phyloP scores from a whole-genome alignment of 2,329 filamentous ascomycete genomes.

The Diplocarpon mali region DNA sequence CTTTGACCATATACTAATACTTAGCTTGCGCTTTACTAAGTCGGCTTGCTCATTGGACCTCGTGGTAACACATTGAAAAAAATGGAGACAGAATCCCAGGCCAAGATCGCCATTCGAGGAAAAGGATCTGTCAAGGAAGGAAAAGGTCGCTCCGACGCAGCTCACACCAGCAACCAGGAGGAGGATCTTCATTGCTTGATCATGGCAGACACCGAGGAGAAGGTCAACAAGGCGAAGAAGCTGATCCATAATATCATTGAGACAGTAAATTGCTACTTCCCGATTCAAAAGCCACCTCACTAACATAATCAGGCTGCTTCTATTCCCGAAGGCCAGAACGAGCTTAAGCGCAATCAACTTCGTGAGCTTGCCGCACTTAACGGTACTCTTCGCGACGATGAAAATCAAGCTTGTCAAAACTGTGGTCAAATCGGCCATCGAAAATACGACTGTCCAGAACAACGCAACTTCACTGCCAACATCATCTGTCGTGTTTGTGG shows the following conservation, averaged over 20 bases:
- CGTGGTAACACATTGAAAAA: conserved; percentile 99
- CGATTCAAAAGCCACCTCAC: conserved; percentile 1
- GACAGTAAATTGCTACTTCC: conserved; percentile 54
- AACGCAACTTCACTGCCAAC: conserved; percentile 96
- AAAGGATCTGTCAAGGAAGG: conserved; percentile 99
- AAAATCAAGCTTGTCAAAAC: conserved; percentile 99
- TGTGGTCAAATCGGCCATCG: conserved; percentile 97
- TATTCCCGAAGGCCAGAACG: conserved; percentile 96
- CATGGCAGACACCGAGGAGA: conserved; percentile 99
- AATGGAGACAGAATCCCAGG: conserved; percentile 94
- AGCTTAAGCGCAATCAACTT: conserved; percentile 96
- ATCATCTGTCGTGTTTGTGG: conserved; percentile 98
- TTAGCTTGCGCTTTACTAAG: conserved; percentile 75
- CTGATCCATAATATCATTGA: conserved; percentile 98
- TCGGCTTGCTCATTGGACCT: conserved; percentile 99
- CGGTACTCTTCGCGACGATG: conserved; percentile 96
- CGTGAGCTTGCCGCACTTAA: conserved; percentile 96
- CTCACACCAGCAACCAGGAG: conserved; percentile 99
- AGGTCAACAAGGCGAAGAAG: conserved; percentile 98
- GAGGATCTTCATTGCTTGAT: conserved; percentile 98
- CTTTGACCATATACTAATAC: conserved; percentile 64
- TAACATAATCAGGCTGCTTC: conserved; percentile 68
- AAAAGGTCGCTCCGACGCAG: conserved; percentile 96
- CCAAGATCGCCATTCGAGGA: conserved; percentile 98
- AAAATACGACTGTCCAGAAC: conserved; percentile 97